Evolutionary conservation across 805 yeast genomes (phyloP), one percentile per base, ranked within the genome.

Genomic region (Sugiyamaella americana): DNA sequence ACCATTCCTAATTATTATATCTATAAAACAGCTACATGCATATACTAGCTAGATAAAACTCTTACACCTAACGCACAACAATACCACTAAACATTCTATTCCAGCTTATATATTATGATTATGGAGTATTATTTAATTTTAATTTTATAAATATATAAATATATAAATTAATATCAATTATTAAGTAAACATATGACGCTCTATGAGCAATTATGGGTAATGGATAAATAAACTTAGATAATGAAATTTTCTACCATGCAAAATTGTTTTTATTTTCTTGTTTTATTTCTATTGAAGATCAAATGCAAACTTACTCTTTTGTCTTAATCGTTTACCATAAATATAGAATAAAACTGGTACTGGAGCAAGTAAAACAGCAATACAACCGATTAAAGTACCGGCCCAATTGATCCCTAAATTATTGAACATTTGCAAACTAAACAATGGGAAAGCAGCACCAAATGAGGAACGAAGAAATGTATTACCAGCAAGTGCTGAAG

Each of bases 391-490:
- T 21, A 85, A 61, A 29, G 84, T 68, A 52, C 91, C 89, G 1
- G 94, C 91, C 91, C 91, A 85, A 55, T 84, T 80, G 37, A 72
- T 74, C 37, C 86, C 84, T 78, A 85, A 73, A 51, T 71, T 71
- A 24, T 69, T 63, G 64, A 85, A 84, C 91, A 86, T 82, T 55
- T 73, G 80, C 2, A 73, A 66, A 0, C 87, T 85, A 61, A 85
- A 86, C 46, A 85, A 68, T 41, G 87, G 88, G 75, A 80, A 80
- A 0, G 78, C 79, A 29, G 82, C 85, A 44, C 86, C 93, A 53
- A 80, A 78, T 0, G 71, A 66, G 3, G 86, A 78, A 66, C 93
- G 79, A 59, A 84, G 62, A 58, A 84, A 74, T 0, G 89, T 78
- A 61, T 84, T 84, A 6, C 78, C 88, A 2, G 89, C 87, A 48